Evolutionary conservation across 2,329 filamentous ascomycete species (phyloP), one percentile per base, ranked within the genome.

Genomic region (Aspergillus persii): DNA sequence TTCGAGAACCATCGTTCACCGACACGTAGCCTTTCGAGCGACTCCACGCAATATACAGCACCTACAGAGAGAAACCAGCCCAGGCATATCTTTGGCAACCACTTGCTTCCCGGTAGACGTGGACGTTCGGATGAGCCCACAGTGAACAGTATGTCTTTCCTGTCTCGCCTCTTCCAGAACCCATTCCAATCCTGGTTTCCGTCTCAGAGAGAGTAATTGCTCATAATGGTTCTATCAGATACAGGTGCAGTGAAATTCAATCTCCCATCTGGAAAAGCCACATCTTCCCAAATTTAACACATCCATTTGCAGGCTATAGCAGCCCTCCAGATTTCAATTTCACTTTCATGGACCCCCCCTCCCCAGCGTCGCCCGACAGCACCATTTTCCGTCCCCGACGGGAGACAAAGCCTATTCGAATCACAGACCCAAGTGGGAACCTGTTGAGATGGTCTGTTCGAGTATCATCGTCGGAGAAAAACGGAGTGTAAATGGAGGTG

Each of bases 401-500:
- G 33, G n/a, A 36, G n/a, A 15, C 36, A 41, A 58, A 56, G 31
- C 4, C 41, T 33, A 18, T 53, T 18, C 23, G 5, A 49, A 49
- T 18, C 8, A 49, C 15, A 15, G 41, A 31, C 36, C 29, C 56
- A n/a, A 58, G 15, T 23, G 9, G 5, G n/a, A 46, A 39, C 12
- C 29, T 33, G 8, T 26, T 67, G n/a, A 54, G 60, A 29, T 51
- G 57, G 15, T 66, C 64, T 6, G 60, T 66, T 0, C 59, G 66
- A 33, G 63, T 64, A 0, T 61, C 64, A 3, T 27, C 26, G 8
- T 47, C 44, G 18, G 18, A 23, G 18, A 23, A 23, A 2, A 23
- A 23, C 18, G 18, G 18, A 23, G 18, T 23, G 18, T 23, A 23
- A 23, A 23, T 1, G 18, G 18, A 23, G 18, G 18, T 23, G 18